Conservation (phyloP, 202 grass and related monocot species). For the Musa balbisiana region DNA sequence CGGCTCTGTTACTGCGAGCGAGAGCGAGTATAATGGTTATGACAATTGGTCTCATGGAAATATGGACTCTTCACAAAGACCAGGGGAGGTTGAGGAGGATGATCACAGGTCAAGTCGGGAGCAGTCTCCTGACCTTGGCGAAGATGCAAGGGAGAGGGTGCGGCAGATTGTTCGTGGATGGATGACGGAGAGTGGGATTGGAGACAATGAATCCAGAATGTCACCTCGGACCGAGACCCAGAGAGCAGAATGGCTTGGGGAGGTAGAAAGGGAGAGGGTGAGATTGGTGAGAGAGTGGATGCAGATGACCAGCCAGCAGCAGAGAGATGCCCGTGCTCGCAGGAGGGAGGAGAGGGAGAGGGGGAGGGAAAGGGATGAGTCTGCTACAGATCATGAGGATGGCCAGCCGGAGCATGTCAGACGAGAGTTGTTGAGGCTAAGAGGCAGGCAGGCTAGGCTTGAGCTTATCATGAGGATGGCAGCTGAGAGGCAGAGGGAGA, state of each 20-base stretch:
- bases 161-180: constrained; percentile 56
- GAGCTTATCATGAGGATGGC: constrained; percentile 83
- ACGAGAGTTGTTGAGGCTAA: constrained; percentile 36
- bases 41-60: constrained; percentile 13
- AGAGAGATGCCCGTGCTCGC: constrained; percentile 29
- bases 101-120: constrained; percentile 30
- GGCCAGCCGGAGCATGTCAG: constrained; percentile 19
- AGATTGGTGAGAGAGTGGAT: constrained; percentile 86
- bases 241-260: constrained; percentile 60
- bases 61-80: constrained; percentile 18
- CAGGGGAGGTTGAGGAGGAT: neutral
- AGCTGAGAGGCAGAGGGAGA: constrained; percentile 68
- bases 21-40: constrained; percentile 19
- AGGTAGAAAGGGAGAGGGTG: constrained; percentile 82
- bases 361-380: constrained; percentile 33
- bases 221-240: constrained; percentile 10
- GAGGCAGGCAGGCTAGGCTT: constrained; percentile 73
- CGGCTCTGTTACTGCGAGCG: constrained; percentile 13
- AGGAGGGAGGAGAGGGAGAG: constrained; percentile 31
- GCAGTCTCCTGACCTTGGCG: constrained; percentile 33
- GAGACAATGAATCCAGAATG: neutral
- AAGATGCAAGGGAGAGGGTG: constrained; percentile 31
- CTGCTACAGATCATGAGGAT: constrained; percentile 9
- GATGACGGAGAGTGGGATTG: constrained; percentile 28
- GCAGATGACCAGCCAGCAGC: constrained; percentile 75